phyloP scores from a whole-genome alignment of 495 filamentous ascomycete genomes.

The Neurospora sp. region DNA sequence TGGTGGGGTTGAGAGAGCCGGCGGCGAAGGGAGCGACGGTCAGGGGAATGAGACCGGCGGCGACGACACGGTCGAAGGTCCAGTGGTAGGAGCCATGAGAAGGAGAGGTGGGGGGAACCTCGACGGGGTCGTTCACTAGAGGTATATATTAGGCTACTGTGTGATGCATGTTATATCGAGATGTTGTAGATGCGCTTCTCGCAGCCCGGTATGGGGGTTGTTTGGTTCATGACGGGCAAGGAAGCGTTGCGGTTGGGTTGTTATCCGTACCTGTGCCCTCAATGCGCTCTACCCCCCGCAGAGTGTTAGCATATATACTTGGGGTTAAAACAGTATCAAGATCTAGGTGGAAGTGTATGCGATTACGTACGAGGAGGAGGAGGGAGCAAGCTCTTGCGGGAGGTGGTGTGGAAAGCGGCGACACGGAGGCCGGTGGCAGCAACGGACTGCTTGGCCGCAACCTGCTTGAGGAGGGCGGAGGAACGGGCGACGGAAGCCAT shows the following conservation, averaged over 20 bases:
- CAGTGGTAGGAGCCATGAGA: constrained; percentile 94
- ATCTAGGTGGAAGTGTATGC: constrained; percentile 4
- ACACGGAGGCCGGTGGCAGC: constrained; percentile 29
- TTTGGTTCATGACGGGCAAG: background rate
- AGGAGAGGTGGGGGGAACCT: constrained; percentile 58
- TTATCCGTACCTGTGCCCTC: constrained; percentile 62
- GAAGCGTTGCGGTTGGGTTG: background rate
- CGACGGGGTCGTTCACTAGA: constrained; percentile 78
- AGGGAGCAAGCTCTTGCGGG: constrained; percentile 56
- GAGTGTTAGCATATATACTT: constrained; percentile 20
- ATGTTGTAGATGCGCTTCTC: background rate
- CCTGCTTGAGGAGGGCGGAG: constrained; percentile 42
- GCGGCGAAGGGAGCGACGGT: constrained; percentile 86
- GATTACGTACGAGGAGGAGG: constrained; percentile 18
- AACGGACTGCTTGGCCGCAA: constrained; percentile 15
- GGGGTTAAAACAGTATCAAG: background rate
- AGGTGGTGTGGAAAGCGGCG: constrained; percentile 65
- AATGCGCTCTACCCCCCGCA: constrained; percentile 49
- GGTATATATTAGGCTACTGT: background rate
- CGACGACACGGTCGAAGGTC: constrained; percentile 83
- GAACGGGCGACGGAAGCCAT: constrained; percentile 50
- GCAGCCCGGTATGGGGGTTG: background rate
- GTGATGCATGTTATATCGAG: background rate
- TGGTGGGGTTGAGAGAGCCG: constrained; percentile 78
- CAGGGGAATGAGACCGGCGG: constrained; percentile 70